Conservation (phyloP, 805 yeast genomes). For the Myxozyma mucilagina region DNA sequence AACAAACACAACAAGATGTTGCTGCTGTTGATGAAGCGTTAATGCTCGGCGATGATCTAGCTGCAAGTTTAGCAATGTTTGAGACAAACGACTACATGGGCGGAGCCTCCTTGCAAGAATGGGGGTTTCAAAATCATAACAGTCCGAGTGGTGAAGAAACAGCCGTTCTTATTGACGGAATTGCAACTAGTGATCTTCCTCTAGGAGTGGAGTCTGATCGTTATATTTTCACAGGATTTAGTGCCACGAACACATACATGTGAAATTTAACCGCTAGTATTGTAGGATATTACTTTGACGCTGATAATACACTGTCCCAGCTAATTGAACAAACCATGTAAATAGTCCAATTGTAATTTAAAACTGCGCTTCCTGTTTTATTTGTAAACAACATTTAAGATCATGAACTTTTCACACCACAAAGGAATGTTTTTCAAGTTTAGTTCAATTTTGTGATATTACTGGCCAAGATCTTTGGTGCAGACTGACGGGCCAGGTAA, state of each 20-base stretch:
- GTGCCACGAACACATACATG: slow-evolving; percentile 11
- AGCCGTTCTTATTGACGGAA: neutral
- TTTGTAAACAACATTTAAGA: too few species aligned
- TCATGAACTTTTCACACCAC: too few species aligned
- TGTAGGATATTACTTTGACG: too few species aligned
- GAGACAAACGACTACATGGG: slow-evolving; percentile 14
- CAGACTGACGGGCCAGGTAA: too few species aligned
- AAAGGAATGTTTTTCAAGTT: too few species aligned
- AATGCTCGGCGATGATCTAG: slow-evolving; percentile 8
- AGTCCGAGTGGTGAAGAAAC: neutral
- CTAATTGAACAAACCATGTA: too few species aligned
- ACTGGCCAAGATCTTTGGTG: too few species aligned
- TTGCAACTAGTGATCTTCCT: neutral
- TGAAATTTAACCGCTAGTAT: neutral
- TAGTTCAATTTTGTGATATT: too few species aligned
- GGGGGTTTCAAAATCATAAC: neutral
- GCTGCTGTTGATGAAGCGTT: slow-evolving; percentile 1
- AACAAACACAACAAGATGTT: neutral
- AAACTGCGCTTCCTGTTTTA: too few species aligned
- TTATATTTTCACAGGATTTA: slow-evolving; percentile 9
- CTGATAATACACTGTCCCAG: too few species aligned
- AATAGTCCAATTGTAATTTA: too few species aligned
- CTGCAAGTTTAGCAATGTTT: slow-evolving; percentile 6
- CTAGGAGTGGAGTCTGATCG: neutral
- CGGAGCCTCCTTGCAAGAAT: slow-evolving; percentile 5